Base-by-base conservation (phyloP, 2,329 filamentous ascomycete genomes). In the Bipolaris bicolor region DNA sequence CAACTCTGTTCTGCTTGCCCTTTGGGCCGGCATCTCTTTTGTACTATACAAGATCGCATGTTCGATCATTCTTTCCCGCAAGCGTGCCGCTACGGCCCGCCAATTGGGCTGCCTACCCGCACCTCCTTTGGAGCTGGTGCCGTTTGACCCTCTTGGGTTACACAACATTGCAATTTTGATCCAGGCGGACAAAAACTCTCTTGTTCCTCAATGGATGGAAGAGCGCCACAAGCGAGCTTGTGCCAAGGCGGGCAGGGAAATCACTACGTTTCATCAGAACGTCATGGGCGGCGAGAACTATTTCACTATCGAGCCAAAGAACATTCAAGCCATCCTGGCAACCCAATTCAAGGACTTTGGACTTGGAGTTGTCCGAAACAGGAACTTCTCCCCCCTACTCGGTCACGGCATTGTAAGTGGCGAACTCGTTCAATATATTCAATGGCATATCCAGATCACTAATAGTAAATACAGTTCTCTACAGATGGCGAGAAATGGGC, bases 141-240 rank as follows among this genome's bases (percentile, higher is more conserved):
- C 18, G 0, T 77, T 83, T 62, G 77, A 78, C 2, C 64, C 86
- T 45, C 69, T 86, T 1, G 85, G 85, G 4, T 63, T 82, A n/a
- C 80, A 83, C 61, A 69, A 79, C 47, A 75, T 84, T 56, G 49
- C 67, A 31, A 59, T 70, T 18, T 76, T 79, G 29, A 43, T 80
- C 6, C 71, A 71, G 9, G 76, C 79, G 1, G 57, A 79, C 36
- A 78, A 75, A 15, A 56, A 66, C 20, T 70, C 70, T 40, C 51
- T 68, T 11, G 29, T 69, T 0, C 69, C 79, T 5, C 81, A 67
- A 4, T 74, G 64, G 43, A 39, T 70, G 3, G 55, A 65, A 7
- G 52, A 62, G 2, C 61, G 64, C 4, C 55, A 66, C 3, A 62
- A 70, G 10, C 61, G 61, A 24, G 69, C 56, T 13, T 62, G 53